Evolutionary conservation across 2,329 filamentous ascomycete genomes (phyloP).

Genomic region (Colletotrichum endophyticum): DNA sequence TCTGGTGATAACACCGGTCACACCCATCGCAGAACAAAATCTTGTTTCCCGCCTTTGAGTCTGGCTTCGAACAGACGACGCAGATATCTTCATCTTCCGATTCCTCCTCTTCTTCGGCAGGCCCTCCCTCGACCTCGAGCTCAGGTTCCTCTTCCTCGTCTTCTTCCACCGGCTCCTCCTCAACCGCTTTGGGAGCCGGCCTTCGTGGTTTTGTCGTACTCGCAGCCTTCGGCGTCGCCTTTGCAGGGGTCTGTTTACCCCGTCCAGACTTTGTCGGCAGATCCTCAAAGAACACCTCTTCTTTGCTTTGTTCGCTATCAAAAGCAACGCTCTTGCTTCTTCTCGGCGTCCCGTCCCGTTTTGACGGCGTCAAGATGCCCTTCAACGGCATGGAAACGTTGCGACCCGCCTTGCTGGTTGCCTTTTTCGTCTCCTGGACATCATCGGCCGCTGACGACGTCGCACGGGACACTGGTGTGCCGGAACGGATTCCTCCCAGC

Average conservation of each 20-base stretch:
- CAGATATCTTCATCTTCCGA: constrained; percentile 61
- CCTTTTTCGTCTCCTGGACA: constrained; percentile 8
- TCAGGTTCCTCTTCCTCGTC: background rate
- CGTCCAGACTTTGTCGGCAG: constrained; percentile 43
- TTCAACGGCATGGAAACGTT: constrained; percentile 40
- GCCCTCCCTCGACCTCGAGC: background rate
- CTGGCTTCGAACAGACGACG: constrained; percentile 59
- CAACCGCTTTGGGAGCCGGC: background rate
- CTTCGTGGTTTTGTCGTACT: constrained; percentile 12
- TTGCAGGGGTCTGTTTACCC: constrained; percentile 21
- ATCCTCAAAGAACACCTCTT: constrained; percentile 59
- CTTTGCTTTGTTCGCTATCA: constrained; percentile 32
- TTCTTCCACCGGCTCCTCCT: background rate
- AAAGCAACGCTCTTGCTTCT: constrained; percentile 63
- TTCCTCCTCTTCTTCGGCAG: constrained; percentile 32
- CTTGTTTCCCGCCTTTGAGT: constrained; percentile 63
- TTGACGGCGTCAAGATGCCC: constrained; percentile 61
- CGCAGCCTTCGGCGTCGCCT: constrained; percentile 2
- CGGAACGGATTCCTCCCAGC: background rate
- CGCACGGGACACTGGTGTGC: background rate
- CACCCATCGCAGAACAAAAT: constrained; percentile 71
- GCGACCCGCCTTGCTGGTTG: background rate
- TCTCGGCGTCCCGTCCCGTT: constrained; percentile 38
- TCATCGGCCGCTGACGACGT: constrained; percentile 8
- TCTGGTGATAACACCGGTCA: constrained; percentile 66